Percentiles rank a stretch among this genome's conserved stretches.
Conservation (phyloP, 2,329 filamentous ascomycete genomes). For the Botrytis paeoniae region DNA sequence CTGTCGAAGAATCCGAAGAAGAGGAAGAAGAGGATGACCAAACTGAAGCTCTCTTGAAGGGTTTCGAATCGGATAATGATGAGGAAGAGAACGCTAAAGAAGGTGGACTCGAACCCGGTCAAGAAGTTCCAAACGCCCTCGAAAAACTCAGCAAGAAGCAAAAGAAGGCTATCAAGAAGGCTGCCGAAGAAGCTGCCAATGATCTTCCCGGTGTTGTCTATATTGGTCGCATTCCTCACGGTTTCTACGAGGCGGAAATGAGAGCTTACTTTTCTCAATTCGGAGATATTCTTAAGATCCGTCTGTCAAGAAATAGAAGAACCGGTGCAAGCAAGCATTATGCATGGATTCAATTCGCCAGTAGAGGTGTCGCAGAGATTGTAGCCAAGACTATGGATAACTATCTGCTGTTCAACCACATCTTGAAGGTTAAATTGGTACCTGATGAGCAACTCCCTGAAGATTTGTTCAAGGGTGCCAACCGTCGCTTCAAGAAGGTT, state of each 20-base stretch:
- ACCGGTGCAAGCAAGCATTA: conserved; percentile 92
- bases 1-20: conserved; percentile 23
- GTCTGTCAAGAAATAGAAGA: conserved; percentile 86
- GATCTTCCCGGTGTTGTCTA: conserved; percentile 77
- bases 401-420: conserved; percentile 92
- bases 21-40: conserved; percentile 47
- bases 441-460: conserved; percentile 74
- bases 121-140: conserved; percentile 38
- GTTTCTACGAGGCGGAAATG: conserved; percentile 98
- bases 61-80: conserved; percentile 45
- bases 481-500: conserved; percentile 82
- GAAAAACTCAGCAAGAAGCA: conserved; percentile 45
- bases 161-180: conserved; percentile 48
- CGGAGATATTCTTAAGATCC: conserved; percentile 71
- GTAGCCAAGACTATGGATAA: conserved; percentile 96
- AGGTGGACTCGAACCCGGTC: conserved; percentile 40
- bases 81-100: conserved; percentile 43
- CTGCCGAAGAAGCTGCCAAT: conserved; percentile 41
- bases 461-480: conserved; percentile 84
- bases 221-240: conserved; percentile 84
- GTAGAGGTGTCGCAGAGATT: conserved; percentile 78
- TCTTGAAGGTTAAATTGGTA: conserved; percentile 82
- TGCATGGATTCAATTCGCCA: conserved; percentile 86
- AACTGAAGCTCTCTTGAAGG: conserved; percentile 51
- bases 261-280: conserved; percentile 92